Evolutionary conservation across 441 rosid species (phyloP).

Genomic region (Erysimum pusillum): DNA sequence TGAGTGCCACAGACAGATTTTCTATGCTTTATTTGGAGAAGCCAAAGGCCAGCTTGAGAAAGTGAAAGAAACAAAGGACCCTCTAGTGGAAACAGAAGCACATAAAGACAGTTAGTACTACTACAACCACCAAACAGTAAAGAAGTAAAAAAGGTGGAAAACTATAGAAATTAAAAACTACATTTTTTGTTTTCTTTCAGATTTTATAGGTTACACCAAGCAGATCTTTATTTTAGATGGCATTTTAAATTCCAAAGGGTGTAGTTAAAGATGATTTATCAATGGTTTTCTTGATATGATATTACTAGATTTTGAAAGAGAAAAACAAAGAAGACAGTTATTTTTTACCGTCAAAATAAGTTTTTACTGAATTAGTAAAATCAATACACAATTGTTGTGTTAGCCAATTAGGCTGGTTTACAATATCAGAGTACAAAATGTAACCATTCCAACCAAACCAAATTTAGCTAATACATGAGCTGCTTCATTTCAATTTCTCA

Average conservation of each 20-base stretch:
- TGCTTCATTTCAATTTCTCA: too few species aligned
- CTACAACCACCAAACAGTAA: conserved; percentile 38
- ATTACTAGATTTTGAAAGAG: neutral
- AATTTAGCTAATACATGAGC: too few species aligned
- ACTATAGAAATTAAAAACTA: conserved; percentile 20
- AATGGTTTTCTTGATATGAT: neutral
- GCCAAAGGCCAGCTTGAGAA: conserved; percentile 70
- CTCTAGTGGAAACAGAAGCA: conserved; percentile 28
- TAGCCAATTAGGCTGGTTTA: too few species aligned
- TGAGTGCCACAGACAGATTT: conserved; percentile 77
- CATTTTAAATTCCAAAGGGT: conserved; percentile 7
- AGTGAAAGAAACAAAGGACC: conserved; percentile 36
- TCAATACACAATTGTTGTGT: too few species aligned
- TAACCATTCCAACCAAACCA: too few species aligned
- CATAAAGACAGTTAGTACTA: conserved; percentile 19
- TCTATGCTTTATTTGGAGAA: conserved; percentile 75
- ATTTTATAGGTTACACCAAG: conserved; percentile 16
- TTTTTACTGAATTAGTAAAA: too few species aligned
- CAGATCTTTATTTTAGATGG: conserved; percentile 6
- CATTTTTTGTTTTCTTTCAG: neutral
- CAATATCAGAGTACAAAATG: too few species aligned
- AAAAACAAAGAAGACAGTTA: neutral
- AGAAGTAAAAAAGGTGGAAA: conserved; percentile 25
- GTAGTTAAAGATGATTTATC: conserved; percentile 8
- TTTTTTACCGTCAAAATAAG: too few species aligned